Percentiles rank a stretch among this genome's conserved stretches.
Conservation (phyloP, 2,329 filamentous ascomycete genomes). For the Daldinia eschscholtzii region DNA sequence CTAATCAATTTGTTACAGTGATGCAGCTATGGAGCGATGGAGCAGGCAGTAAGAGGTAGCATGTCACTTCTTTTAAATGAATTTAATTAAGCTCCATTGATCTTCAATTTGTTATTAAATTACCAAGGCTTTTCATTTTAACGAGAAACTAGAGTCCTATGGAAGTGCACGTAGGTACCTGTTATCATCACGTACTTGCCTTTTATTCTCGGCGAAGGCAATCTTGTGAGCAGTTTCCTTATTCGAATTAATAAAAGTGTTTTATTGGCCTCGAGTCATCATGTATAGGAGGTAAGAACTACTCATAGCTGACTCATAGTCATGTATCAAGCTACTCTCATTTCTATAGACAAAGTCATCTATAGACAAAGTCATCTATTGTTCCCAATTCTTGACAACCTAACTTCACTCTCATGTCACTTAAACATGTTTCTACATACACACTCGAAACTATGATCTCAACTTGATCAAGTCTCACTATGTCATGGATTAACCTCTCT, state of each 20-base stretch:
- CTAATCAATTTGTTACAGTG: constrained; percentile 20
- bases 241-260: not conserved
- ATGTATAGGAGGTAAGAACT: not conserved
- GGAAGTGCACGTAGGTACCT: not conserved
- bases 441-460: not conserved
- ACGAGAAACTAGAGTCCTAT: not conserved
- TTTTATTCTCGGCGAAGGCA: not conserved
- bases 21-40: constrained; percentile 13
- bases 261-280: not conserved
- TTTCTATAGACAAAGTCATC: not conserved
- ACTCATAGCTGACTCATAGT: not conserved
- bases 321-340: not conserved
- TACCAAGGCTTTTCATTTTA: constrained; percentile 18
- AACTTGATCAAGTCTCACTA: not conserved
- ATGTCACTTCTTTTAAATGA: constrained; percentile 21
- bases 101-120: constrained; percentile 12
- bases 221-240: not conserved
- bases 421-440: not conserved
- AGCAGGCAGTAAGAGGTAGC: not conserved
- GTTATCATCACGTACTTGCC: not conserved
- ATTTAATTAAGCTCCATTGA: constrained; percentile 10
- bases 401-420: no score
- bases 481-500: not conserved
- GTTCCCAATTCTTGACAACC: not conserved
- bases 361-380: not conserved